Evolutionary conservation across 495 filamentous ascomycete genomes (phyloP).

Genomic region (Tuber magnatum): DNA sequence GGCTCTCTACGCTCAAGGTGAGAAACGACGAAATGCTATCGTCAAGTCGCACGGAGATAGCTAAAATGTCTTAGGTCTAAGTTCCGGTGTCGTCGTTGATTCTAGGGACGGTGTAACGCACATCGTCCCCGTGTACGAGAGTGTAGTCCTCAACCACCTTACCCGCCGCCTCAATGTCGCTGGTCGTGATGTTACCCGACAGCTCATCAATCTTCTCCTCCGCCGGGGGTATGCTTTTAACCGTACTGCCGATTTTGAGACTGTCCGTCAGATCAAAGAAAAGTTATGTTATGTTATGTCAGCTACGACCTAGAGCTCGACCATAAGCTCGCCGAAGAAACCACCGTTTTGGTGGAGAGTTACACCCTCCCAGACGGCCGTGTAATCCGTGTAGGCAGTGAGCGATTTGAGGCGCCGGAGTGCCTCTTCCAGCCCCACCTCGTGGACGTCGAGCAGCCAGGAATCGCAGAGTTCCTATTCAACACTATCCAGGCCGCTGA

Average conservation of each 20-base stretch:
- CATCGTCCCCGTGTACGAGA: constrained; percentile 97
- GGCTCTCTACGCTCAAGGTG: constrained; percentile 94
- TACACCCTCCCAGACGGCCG: constrained; percentile 96
- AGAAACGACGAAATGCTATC: constrained; percentile 11
- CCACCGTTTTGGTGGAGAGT: constrained; percentile 91
- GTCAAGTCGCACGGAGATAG: neutral
- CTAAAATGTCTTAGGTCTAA: constrained; percentile 58
- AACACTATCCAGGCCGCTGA: constrained; percentile 96
- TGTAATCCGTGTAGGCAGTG: constrained; percentile 88
- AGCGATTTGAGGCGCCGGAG: constrained; percentile 96
- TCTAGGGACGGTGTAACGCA: constrained; percentile 97
- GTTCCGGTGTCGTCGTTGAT: constrained; percentile 93
- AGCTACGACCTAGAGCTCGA: constrained; percentile 97
- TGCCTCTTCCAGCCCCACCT: constrained; percentile 98
- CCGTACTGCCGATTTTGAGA: constrained; percentile 98
- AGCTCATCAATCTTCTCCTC: constrained; percentile 90
- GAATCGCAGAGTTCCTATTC: constrained; percentile 94
- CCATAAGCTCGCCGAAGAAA: constrained; percentile 92
- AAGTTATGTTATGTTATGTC: constrained; percentile 99
- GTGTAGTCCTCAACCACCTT: constrained; percentile 92
- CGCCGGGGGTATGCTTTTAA: constrained; percentile 95
- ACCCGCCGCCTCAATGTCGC: constrained; percentile 90
- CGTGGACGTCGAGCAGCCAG: constrained; percentile 94
- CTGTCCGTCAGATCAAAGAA: constrained; percentile 98
- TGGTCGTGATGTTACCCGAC: constrained; percentile 91